phyloP scores from a whole-genome alignment of 2,329 filamentous ascomycete genomes.

The Dactylonectria estremocensis region DNA sequence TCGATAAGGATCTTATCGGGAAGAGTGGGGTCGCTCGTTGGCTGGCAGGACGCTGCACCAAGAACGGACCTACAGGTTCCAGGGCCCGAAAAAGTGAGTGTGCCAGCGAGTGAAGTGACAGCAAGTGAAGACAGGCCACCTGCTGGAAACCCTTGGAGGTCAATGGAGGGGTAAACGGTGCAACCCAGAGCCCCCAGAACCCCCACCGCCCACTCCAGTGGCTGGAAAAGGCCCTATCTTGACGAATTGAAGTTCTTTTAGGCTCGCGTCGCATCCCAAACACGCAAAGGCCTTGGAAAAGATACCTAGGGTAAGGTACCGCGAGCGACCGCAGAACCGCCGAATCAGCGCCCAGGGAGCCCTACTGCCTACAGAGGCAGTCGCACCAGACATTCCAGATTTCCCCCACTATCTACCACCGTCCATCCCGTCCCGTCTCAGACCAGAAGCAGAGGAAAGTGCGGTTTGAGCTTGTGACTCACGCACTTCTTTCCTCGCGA shows the following conservation, averaged over 20 bases:
- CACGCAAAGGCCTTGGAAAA: conserved; percentile 16
- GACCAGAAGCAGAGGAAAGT: conserved; percentile 29
- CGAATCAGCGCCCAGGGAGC: conserved; percentile 44
- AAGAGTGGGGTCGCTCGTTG: background rate
- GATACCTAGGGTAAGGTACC: conserved; percentile 44
- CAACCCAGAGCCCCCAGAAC: conserved; percentile 11
- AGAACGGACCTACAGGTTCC: background rate
- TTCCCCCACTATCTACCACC: conserved; percentile 45
- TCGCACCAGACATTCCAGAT: conserved; percentile 38
- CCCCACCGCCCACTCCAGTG: conserved; percentile 5
- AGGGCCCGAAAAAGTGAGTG: background rate
- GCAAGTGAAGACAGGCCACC: background rate
- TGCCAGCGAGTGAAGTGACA: background rate
- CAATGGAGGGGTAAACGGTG: conserved; percentile 26
- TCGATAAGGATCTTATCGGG: conserved; percentile 44
- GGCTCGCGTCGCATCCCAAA: conserved; percentile 2
- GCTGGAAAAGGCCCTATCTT: conserved; percentile 18
- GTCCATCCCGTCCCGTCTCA: conserved; percentile 33
- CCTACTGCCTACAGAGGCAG: conserved; percentile 30
- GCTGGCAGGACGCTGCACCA: background rate
- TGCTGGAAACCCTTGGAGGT: conserved; percentile 9
- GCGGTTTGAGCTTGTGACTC: conserved; percentile 47
- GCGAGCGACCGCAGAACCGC: conserved; percentile 22
- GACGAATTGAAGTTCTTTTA: conserved; percentile 15
- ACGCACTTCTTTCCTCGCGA: conserved; percentile 42